phyloP scores from a whole-genome alignment of 495 filamentous ascomycete genomes.

The Niebla homalea region DNA sequence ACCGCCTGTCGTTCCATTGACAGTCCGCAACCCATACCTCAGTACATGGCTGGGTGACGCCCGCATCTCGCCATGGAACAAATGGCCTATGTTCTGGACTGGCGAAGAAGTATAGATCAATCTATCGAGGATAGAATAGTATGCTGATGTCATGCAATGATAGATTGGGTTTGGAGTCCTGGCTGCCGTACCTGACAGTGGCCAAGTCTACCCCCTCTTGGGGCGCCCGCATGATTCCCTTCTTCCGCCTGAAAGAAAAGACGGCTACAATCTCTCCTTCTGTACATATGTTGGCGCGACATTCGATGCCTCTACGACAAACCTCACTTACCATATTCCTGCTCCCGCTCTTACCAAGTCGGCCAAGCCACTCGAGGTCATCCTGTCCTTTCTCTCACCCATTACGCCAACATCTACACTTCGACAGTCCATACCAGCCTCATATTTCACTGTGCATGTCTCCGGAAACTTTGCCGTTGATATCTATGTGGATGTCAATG shows the following conservation, averaged over 20 bases:
- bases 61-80: conserved; percentile 70
- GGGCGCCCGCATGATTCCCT: conserved; percentile 80
- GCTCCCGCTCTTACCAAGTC: conserved; percentile 23
- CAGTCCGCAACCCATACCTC: conserved; percentile 84
- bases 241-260: conserved; percentile 21
- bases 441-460: conserved; percentile 67
- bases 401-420: conserved; percentile 87
- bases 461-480: conserved; percentile 59
- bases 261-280: conserved; percentile 50
- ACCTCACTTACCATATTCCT: conserved; percentile 67
- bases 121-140: background rate
- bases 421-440: conserved; percentile 79
- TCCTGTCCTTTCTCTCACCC: conserved; percentile 79
- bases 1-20: conserved; percentile 74
- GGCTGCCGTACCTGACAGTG: conserved; percentile 56
- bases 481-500: conserved; percentile 79
- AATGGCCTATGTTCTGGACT: conserved; percentile 94
- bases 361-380: conserved; percentile 42
- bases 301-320: conserved; percentile 89
- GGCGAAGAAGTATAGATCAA: conserved; percentile 45
- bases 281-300: conserved; percentile 64
- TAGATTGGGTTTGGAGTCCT: conserved; percentile 71
- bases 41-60: conserved; percentile 77
- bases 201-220: conserved; percentile 71
- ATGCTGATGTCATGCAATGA: background rate